A percentile compares a stretch with the other conserved stretches of the same genome.
Conservation (phyloP, 1,284 basidiomycete species). For the Rhodofomes roseus region DNA sequence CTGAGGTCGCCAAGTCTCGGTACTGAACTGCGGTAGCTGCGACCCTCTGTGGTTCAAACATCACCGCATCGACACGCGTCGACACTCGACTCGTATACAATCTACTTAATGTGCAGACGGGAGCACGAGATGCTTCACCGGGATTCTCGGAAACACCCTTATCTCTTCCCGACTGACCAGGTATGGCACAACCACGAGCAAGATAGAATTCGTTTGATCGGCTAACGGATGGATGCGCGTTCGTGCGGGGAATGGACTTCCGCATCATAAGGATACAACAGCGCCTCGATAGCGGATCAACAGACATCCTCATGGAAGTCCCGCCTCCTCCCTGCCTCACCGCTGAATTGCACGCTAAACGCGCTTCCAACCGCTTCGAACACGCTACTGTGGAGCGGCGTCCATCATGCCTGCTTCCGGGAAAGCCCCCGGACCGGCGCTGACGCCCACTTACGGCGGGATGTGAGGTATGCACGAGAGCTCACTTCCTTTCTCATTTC, state of each 20-base stretch:
- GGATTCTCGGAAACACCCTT: neutral
- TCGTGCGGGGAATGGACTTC: neutral
- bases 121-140: neutral
- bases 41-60: too few species aligned
- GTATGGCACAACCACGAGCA: neutral
- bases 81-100: too few species aligned
- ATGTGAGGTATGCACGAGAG: neutral
- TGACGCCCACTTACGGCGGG: neutral
- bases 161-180: neutral
- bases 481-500: neutral
- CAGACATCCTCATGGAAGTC: neutral
- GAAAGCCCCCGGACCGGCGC: neutral
- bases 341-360: neutral
- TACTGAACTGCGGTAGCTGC: too few species aligned
- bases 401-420: neutral
- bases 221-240: neutral
- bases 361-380: neutral
- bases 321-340: neutral
- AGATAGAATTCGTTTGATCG: neutral
- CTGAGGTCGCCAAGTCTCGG: too few species aligned
- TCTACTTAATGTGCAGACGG: too few species aligned
- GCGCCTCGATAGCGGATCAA: neutral
- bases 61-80: too few species aligned
- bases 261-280: neutral
- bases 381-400: neutral